phyloP scores from a whole-genome alignment of 1,139 yeast genomes.

The Zygotorulaspora mrakii region DNA sequence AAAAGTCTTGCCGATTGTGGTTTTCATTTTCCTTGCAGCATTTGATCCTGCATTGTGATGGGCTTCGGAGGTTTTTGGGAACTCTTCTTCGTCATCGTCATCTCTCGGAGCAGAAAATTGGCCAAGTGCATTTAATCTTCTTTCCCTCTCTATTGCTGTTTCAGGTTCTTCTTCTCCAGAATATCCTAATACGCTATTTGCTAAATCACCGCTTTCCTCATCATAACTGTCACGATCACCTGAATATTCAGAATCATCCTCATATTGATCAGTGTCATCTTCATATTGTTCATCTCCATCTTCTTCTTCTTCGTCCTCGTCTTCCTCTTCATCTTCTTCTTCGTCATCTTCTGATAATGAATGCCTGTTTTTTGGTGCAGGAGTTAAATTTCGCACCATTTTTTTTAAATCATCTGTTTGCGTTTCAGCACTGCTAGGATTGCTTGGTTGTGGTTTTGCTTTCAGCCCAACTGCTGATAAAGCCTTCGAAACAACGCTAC shows the following conservation, averaged over 20 bases:
- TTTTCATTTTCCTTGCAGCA: conserved; percentile 13
- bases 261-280: neutral
- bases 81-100: conserved; percentile 58
- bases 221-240: conserved; percentile 7
- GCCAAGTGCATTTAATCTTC: conserved; percentile 84
- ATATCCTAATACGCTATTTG: conserved; percentile 17
- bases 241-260: conserved; percentile 5
- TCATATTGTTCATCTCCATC: conserved; percentile 12
- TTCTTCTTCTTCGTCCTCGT: conserved; percentile 19
- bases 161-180: conserved; percentile 43
- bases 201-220: conserved; percentile 11
- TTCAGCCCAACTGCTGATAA: conserved; percentile 52
- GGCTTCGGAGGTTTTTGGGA: conserved; percentile 12
- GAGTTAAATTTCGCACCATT: conserved; percentile 28
- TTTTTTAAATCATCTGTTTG: conserved; percentile 25
- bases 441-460: conserved; percentile 22
- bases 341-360: conserved; percentile 23
- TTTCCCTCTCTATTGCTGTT: conserved; percentile 65
- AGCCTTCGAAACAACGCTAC: conserved; percentile 38
- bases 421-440: conserved; percentile 16
- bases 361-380: conserved; percentile 24
- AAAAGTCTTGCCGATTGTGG: conserved; percentile 16
- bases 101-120: conserved; percentile 44
- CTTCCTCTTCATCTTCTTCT: conserved; percentile 33
- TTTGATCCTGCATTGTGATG: conserved; percentile 8